Conservation (phyloP, 1,284 basidiomycete species). For the Pseudozyma pruni region DNA sequence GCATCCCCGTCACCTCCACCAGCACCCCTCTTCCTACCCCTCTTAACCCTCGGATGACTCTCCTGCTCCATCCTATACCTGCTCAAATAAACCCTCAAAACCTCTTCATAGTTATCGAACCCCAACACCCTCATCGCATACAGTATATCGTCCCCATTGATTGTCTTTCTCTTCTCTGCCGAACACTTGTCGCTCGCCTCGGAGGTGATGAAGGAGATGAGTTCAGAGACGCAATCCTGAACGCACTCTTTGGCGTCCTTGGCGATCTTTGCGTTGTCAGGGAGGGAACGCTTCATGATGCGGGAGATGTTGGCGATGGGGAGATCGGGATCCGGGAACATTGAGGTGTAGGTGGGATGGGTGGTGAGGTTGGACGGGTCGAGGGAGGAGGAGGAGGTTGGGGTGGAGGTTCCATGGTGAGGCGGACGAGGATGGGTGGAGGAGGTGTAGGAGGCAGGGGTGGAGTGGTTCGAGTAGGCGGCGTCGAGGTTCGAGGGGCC, state of each 20-base stretch:
- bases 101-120: slow-evolving; percentile 93
- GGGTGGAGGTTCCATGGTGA: slow-evolving; percentile 12
- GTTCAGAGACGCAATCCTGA: slow-evolving; percentile 94
- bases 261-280: slow-evolving; percentile 91
- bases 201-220: slow-evolving; percentile 92
- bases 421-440: neutral
- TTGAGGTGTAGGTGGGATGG: slow-evolving; percentile 32
- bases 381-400: slow-evolving; percentile 16
- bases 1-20: neutral
- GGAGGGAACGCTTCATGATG: slow-evolving; percentile 91
- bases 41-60: slow-evolving; percentile 17
- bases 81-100: slow-evolving; percentile 85
- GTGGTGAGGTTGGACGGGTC: slow-evolving; percentile 22
- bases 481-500: too few relatives aligned
- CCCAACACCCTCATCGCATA: slow-evolving; percentile 88
- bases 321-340: slow-evolving; percentile 52
- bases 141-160: slow-evolving; percentile 85
- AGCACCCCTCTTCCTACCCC: slow-evolving; percentile 1
- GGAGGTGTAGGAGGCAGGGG: slow-evolving; percentile 13
- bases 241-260: slow-evolving; percentile 97
- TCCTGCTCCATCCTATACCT: slow-evolving; percentile 70
- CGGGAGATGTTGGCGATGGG: slow-evolving; percentile 90
- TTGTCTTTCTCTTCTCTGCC: slow-evolving; percentile 85
- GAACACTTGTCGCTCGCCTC: slow-evolving; percentile 89
- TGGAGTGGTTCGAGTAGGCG: slow-evolving; percentile 2